phyloP scores from a whole-genome alignment of 2,329 filamentous ascomycete species.

The Calonectria ilicicola region DNA sequence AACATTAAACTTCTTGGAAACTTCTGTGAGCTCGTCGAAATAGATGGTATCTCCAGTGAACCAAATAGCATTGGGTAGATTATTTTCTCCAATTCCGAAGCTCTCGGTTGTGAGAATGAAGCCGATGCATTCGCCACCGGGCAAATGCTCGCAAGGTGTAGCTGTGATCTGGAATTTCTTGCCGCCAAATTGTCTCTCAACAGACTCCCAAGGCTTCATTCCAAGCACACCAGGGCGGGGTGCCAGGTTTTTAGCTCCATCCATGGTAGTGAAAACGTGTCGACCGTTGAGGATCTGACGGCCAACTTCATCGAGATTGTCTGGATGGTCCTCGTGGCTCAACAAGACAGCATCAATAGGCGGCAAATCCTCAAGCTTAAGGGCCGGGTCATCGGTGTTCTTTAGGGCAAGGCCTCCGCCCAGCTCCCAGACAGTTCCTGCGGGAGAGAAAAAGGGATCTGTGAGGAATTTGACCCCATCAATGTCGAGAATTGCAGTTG shows the following conservation, averaged over 20 bases:
- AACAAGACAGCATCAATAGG: background rate
- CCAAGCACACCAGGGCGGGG: background rate
- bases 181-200: background rate
- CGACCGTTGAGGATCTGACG: background rate
- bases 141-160: background rate
- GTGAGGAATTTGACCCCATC: background rate
- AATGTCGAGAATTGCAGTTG: background rate
- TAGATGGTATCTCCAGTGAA: background rate
- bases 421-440: background rate
- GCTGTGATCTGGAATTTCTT: background rate
- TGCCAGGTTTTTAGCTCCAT: background rate
- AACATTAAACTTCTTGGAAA: background rate
- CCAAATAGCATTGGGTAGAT: background rate
- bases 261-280: background rate
- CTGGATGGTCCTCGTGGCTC: background rate
- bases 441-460: background rate
- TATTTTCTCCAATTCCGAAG: background rate
- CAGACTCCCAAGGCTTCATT: background rate
- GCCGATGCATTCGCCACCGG: background rate
- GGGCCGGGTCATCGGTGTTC: background rate
- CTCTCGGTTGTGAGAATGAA: background rate
- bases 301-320: background rate
- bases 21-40: background rate
- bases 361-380: background rate
- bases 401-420: background rate